Percentiles rank a stretch among this genome's conserved stretches.
phyloP scores from a whole-genome alignment of 768 basidiomycete species.

The Ramaria rubella region DNA sequence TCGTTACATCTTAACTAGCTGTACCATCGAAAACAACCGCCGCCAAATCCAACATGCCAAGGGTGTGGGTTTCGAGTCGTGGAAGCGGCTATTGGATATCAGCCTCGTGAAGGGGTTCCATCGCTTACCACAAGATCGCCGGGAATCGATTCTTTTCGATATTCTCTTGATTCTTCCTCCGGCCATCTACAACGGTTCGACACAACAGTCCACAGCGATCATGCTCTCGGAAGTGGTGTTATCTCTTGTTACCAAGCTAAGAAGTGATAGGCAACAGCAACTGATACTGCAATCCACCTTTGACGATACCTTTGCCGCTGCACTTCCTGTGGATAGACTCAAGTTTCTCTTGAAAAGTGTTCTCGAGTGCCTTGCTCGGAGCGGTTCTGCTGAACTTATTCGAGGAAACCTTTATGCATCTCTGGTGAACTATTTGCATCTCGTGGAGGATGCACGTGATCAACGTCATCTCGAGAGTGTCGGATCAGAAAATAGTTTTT shows the following conservation, averaged over 20 bases:
- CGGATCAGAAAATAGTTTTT: slow-evolving; percentile 13
- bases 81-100: slow-evolving; percentile 81
- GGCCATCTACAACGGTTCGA: slow-evolving; percentile 55
- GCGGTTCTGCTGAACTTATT: slow-evolving; percentile 74
- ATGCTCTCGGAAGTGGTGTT: slow-evolving; percentile 77
- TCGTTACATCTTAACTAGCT: slow-evolving; percentile 72
- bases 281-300: slow-evolving; percentile 58
- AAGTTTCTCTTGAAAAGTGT: slow-evolving; percentile 66
- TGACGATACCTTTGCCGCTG: slow-evolving; percentile 55
- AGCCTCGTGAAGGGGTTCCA: slow-evolving; percentile 82
- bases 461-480: slow-evolving; percentile 1
- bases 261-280: slow-evolving; percentile 73
- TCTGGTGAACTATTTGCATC: slow-evolving; percentile 82
- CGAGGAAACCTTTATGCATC: slow-evolving; percentile 94
- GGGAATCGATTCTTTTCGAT: slow-evolving; percentile 88
- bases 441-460: slow-evolving; percentile 34
- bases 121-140: slow-evolving; percentile 70
- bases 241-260: slow-evolving; percentile 80
- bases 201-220: slow-evolving; percentile 69
- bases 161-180: slow-evolving; percentile 75
- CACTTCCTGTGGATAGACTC: slow-evolving; percentile 75
- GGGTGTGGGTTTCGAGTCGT: slow-evolving; percentile 67
- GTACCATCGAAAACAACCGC: slow-evolving; percentile 82
- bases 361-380: slow-evolving; percentile 68
- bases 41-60: slow-evolving; percentile 71